Percentiles rank a stretch among this genome's conserved stretches.
Evolutionary conservation across 495 filamentous ascomycete species (phyloP).

Genomic region (Bathelium albidoporum): DNA sequence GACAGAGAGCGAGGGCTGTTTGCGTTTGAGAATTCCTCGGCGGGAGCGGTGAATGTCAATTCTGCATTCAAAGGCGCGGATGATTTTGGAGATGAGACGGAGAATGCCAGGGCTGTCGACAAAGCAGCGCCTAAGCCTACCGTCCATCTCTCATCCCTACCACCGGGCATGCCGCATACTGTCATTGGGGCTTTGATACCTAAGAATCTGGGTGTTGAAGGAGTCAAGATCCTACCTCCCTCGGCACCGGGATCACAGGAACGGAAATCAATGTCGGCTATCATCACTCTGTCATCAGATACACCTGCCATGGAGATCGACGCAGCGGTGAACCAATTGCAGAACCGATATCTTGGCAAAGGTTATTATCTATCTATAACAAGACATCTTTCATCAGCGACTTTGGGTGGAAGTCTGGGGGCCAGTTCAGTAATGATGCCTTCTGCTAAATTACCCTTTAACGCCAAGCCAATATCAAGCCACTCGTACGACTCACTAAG

Average conservation of each 20-base stretch:
- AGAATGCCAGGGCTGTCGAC: slow-evolving; percentile 48
- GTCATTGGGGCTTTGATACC: slow-evolving; percentile 67
- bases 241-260: slow-evolving; percentile 50
- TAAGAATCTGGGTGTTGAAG: slow-evolving; percentile 58
- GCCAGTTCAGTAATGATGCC: slow-evolving; percentile 37
- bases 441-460: slow-evolving; percentile 57
- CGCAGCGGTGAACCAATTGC: slow-evolving; percentile 60
- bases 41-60: slow-evolving; percentile 31
- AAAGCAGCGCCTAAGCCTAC: slow-evolving; percentile 78
- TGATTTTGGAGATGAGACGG: slow-evolving; percentile 35
- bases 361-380: slow-evolving; percentile 77
- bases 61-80: slow-evolving; percentile 42
- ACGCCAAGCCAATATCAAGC: slow-evolving; percentile 59
- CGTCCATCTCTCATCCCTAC: slow-evolving; percentile 56
- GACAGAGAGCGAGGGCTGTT: slow-evolving; percentile 36
- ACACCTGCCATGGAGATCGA: slow-evolving; percentile 82
- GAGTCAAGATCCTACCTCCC: slow-evolving; percentile 62
- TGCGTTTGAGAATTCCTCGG: slow-evolving; percentile 45
- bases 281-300: slow-evolving; percentile 76
- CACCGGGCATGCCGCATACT: slow-evolving; percentile 56
- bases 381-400: slow-evolving; percentile 75
- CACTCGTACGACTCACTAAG: slow-evolving; percentile 34
- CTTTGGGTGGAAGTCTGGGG: slow-evolving; percentile 45
- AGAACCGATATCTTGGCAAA: slow-evolving; percentile 78
- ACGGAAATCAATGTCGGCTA: slow-evolving; percentile 68